phyloP scores from a whole-genome alignment of 1,284 basidiomycete genomes.

The Ustilago nuda region DNA sequence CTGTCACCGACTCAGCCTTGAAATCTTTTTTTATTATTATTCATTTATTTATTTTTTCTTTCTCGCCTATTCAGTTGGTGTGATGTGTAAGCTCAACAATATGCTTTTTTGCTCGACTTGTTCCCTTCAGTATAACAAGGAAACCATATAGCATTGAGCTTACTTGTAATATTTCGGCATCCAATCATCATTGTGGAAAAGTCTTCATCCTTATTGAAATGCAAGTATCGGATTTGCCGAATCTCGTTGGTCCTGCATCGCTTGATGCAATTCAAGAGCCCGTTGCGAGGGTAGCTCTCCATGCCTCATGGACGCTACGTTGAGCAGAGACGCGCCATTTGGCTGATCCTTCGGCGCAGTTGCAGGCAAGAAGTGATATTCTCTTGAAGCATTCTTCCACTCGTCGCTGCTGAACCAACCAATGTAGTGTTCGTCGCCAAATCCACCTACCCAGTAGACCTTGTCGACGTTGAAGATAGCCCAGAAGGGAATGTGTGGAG shows the following conservation, averaged over 20 bases:
- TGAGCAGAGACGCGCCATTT: neutral
- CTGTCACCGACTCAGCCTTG: constrained; percentile 15
- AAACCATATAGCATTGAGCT: no score
- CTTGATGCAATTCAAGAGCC: neutral
- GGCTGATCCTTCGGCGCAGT: neutral
- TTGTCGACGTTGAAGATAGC: constrained; percentile 55
- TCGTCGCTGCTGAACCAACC: constrained; percentile 56
- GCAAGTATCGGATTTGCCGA: neutral
- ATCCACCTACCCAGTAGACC: constrained; percentile 66
- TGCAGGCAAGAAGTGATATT: neutral
- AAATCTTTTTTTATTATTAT: neutral
- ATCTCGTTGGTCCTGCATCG: neutral
- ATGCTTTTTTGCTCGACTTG: neutral
- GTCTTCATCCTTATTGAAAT: neutral
- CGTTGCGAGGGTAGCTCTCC: neutral
- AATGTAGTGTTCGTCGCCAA: constrained; percentile 68
- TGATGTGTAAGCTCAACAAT: neutral
- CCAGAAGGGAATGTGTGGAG: constrained; percentile 63
- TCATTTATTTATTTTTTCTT: no score
- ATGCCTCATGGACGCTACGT: neutral
- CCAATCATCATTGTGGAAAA: neutral
- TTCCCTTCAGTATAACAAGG: no score
- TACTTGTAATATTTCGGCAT: no score
- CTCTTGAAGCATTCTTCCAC: constrained; percentile 38
- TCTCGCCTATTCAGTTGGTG: neutral